phyloP scores from a whole-genome alignment of 148 eudicot species.

The Chenopodium berlandieri region DNA sequence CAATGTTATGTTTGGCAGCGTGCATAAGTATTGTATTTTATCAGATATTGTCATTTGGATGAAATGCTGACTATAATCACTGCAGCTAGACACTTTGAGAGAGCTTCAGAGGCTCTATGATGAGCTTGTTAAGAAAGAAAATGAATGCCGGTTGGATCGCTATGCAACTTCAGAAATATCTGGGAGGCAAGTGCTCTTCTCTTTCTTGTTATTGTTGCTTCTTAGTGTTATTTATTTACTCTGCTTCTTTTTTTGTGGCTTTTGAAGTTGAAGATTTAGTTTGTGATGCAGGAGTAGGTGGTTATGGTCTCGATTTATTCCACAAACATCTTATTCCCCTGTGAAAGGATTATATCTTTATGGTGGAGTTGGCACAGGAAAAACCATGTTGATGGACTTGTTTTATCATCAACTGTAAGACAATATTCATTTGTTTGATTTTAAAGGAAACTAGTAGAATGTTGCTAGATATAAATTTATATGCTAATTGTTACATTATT shows the following conservation, averaged over 20 bases:
- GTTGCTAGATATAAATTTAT: not conserved
- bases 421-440: not conserved
- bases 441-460: not conserved
- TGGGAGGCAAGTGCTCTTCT: slow-evolving; percentile 49
- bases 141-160: slow-evolving; percentile 74
- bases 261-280: not conserved
- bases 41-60: slow-evolving; percentile 7
- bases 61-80: slow-evolving; percentile 19
- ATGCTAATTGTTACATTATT: not conserved
- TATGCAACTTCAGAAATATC: slow-evolving; percentile 67
- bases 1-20: not conserved
- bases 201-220: not conserved
- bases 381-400: slow-evolving; percentile 98
- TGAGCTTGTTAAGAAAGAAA: slow-evolving; percentile 77
- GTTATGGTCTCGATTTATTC: slow-evolving; percentile 84
- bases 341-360: slow-evolving; percentile 82
- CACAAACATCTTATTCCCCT: slow-evolving; percentile 67
- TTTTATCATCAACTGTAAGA: slow-evolving; percentile 79
- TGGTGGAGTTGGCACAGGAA: slow-evolving; percentile 97
- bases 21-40: not conserved
- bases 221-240: not conserved
- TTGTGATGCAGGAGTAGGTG: slow-evolving; percentile 65
- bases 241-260: not conserved
- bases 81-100: slow-evolving; percentile 72
- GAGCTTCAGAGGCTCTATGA: slow-evolving; percentile 88